phyloP scores from a whole-genome alignment of 2,329 filamentous ascomycete genomes.

The Rhinocladiella mackenziei region DNA sequence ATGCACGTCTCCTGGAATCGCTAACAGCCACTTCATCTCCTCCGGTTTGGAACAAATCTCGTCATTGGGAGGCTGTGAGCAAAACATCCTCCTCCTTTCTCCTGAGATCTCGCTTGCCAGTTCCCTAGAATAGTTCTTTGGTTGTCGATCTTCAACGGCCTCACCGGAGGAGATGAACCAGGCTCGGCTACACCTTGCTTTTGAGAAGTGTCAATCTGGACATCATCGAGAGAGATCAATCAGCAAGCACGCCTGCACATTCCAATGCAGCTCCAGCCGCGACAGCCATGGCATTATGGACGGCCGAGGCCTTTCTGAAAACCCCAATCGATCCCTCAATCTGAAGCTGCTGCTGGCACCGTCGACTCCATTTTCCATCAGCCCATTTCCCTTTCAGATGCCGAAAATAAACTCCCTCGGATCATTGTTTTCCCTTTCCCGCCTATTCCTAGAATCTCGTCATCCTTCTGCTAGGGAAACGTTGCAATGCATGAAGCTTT shows the following conservation, averaged over 20 bases:
- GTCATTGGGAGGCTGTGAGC: constrained; percentile 1
- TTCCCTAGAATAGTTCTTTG: too few relatives aligned
- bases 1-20: constrained; percentile 15
- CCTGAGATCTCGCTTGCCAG: too few relatives aligned
- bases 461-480: too few relatives aligned
- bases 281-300: neutral
- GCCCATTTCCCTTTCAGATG: neutral
- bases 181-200: neutral
- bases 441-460: neutral
- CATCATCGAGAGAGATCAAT: neutral
- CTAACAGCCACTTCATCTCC: constrained; percentile 16
- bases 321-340: constrained; percentile 16
- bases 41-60: constrained; percentile 15
- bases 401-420: constrained; percentile 6
- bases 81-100: too few relatives aligned
- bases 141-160: too few relatives aligned
- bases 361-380: constrained; percentile 3
- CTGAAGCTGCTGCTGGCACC: constrained; percentile 8
- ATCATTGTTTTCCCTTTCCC: constrained; percentile 18
- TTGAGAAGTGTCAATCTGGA: neutral
- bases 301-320: neutral
- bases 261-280: constrained; percentile 5
- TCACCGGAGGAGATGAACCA: too few relatives aligned
- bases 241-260: constrained; percentile 1
- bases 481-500: too few relatives aligned